These are phyloP conservation scores for Globisporangium yorkense DNA, from an alignment of 352 stramenopile genomes.

Conservation along the genomic window DNA sequence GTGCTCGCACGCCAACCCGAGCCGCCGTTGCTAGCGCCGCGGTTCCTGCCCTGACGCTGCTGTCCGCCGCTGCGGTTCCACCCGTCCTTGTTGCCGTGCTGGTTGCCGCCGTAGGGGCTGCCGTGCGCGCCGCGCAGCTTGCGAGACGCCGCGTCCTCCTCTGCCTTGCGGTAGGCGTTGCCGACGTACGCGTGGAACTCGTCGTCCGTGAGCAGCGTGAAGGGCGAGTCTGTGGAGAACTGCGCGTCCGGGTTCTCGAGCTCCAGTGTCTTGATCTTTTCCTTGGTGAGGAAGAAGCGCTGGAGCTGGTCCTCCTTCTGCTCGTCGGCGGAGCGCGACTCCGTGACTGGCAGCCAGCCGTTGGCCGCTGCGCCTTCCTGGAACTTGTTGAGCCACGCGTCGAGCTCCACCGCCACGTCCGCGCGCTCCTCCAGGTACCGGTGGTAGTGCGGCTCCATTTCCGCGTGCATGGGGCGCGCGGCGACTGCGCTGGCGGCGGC, in stretches of 20 bases:
- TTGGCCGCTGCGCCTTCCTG: slow-evolving; percentile 15
- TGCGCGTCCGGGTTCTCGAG: slow-evolving; percentile 6
- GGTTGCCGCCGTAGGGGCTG: not conserved
- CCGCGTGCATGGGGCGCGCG: slow-evolving; percentile 17
- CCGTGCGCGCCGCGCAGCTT: slow-evolving; percentile 3
- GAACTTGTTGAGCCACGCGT: slow-evolving; percentile 41
- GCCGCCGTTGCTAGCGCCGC: not conserved
- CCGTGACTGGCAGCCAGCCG: slow-evolving; percentile 17
- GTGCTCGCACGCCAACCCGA: not conserved
- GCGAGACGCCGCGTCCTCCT: not conserved
- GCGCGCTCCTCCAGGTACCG: slow-evolving; percentile 49
- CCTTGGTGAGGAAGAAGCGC: slow-evolving; percentile 19
- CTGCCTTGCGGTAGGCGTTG: slow-evolving; percentile 9
- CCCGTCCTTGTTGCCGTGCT: not conserved
- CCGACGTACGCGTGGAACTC: slow-evolving; percentile 24
- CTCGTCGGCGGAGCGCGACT: slow-evolving; percentile 19
- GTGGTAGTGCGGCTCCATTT: slow-evolving; percentile 24
- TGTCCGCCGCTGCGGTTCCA: not conserved
- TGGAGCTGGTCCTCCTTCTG: slow-evolving; percentile 25
- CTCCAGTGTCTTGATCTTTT: slow-evolving; percentile 6
- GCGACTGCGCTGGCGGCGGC: slow-evolving; percentile 8
- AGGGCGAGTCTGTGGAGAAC: slow-evolving; percentile 26
- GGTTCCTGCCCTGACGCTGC: not conserved
- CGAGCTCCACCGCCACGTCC: slow-evolving; percentile 28
- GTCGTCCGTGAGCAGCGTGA: slow-evolving; percentile 24